Percentiles rank a stretch among this genome's conserved stretches.
phyloP scores from a whole-genome alignment of 345 rosid species.

The Eutrema japonicum region DNA sequence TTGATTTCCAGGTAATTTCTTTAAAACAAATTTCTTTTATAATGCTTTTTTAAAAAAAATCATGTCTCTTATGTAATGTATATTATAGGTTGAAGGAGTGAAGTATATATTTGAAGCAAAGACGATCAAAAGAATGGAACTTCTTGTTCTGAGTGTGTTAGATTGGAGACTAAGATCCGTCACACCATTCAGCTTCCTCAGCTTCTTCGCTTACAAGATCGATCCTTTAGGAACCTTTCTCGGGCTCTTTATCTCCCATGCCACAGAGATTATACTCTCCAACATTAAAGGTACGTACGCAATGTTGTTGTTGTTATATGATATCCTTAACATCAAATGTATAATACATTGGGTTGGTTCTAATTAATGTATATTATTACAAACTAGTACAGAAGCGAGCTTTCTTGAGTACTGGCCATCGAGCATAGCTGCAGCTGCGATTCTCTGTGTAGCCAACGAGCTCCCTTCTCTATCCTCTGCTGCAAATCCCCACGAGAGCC shows the following conservation, averaged over 20 bases:
- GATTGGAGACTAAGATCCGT: constrained; percentile 97
- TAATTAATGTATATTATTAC: background rate
- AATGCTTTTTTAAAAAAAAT: no score
- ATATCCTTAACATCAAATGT: background rate
- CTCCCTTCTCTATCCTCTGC: constrained; percentile 73
- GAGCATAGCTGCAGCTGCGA: constrained; percentile 91
- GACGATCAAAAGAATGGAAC: constrained; percentile 89
- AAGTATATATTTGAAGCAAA: constrained; percentile 80
- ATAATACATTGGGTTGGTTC: constrained; percentile 10
- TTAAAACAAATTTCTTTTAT: no score
- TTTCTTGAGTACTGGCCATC: constrained; percentile 89
- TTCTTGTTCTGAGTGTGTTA: constrained; percentile 74
- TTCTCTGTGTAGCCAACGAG: constrained; percentile 81
- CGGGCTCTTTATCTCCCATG: constrained; percentile 66
- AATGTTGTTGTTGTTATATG: background rate
- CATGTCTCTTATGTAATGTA: background rate
- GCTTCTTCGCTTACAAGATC: constrained; percentile 88
- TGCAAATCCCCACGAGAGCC: constrained; percentile 65
- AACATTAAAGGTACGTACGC: constrained; percentile 68
- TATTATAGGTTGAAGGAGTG: constrained; percentile 67
- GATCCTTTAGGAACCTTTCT: constrained; percentile 66
- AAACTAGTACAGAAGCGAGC: constrained; percentile 68
- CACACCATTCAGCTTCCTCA: constrained; percentile 82
- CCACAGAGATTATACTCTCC: constrained; percentile 76
- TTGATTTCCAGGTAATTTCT: constrained; percentile 81